Conservation (phyloP, 2,329 filamentous ascomycete species). For the Neofusicoccum sp. region DNA sequence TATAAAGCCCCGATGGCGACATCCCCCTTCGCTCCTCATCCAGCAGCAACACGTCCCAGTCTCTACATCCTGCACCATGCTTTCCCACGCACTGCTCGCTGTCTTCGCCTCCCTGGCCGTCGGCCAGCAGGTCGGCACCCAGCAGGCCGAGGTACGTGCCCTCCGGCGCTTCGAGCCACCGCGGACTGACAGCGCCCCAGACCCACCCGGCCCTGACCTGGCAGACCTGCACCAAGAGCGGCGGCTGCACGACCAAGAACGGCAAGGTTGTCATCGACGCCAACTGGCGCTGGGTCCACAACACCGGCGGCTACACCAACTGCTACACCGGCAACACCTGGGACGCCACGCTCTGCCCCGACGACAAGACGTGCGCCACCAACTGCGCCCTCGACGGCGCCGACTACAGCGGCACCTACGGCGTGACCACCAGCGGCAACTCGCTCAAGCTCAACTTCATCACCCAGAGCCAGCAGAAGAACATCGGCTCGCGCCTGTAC, state of each 20-base stretch:
- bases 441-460: conserved; percentile 27
- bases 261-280: conserved; percentile 56
- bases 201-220: conserved; percentile 55
- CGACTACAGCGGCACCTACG: conserved; percentile 53
- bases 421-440: conserved; percentile 26
- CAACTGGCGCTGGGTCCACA: conserved; percentile 60
- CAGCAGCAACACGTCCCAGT: not conserved
- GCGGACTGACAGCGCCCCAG: not conserved
- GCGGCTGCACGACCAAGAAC: conserved; percentile 52
- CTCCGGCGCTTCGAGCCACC: conserved; percentile 18
- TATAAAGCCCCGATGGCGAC: conserved; percentile 10
- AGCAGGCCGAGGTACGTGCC: conserved; percentile 40
- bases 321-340: conserved; percentile 46
- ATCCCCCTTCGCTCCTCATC: not conserved
- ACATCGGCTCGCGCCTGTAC: conserved; percentile 29
- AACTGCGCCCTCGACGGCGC: conserved; percentile 57
- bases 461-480: conserved; percentile 24
- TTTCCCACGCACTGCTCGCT: conserved; percentile 46
- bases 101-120: conserved; percentile 30
- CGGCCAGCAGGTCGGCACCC: conserved; percentile 54
- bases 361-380: conserved; percentile 45
- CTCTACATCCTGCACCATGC: conserved; percentile 16
- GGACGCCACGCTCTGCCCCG: conserved; percentile 44
- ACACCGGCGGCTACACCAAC: conserved; percentile 43
- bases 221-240: conserved; percentile 52